Evolutionary conservation across 2,329 filamentous ascomycete genomes (phyloP), one percentile per base, ranked within the genome.

Genomic region (Hypoxylon sp.): DNA sequence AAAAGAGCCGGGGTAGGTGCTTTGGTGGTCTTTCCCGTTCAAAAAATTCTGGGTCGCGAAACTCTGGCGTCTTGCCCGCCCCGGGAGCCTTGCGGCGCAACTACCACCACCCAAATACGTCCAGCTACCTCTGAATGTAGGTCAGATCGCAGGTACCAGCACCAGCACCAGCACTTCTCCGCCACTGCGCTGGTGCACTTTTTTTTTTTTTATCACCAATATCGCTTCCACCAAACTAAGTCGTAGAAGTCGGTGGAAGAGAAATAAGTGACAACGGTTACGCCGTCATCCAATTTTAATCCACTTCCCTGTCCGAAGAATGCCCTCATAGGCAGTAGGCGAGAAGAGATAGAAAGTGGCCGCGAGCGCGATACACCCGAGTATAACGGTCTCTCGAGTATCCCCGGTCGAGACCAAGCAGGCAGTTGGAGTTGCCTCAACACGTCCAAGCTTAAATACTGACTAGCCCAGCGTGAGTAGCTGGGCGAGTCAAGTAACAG

Each of bases 1-100:
- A n/a, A 55, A 59, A 46, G 33, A 27, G 35, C 60, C 56, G 53
- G 59, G 64, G 48, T 57, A 40, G 61, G 58, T 63, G 60, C 56
- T 61, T 55, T 70, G 50, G 69, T 63, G 46, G 58, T 33, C 51
- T 62, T 61, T 50, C 44, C 49, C 40, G 40, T 66, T 42, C 31
- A 6, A 46, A 55, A 69, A 61, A 48, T 67, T 72, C 61, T 69
- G 72, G 71, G 69, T 71, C 71, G 70, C 70, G 59, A 72, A 71
- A 70, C 64, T 73, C 31, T 66, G 68, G 65, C 62, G 65, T 73
- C 54, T 66, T 49, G 30, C 51, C 40, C 57, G 46, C 53, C 42
- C 46, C 30, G 60, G 48, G 40, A 70, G 67, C 66, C 66, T 69
- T 60, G 67, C 64, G 64, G 62, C 63, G 56, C 37, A 65, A 57